Percentiles rank a stretch among this genome's conserved stretches.
Evolutionary conservation across 257 asterid genomes (phyloP).

Genomic region (Cynanchum wilfordii): DNA sequence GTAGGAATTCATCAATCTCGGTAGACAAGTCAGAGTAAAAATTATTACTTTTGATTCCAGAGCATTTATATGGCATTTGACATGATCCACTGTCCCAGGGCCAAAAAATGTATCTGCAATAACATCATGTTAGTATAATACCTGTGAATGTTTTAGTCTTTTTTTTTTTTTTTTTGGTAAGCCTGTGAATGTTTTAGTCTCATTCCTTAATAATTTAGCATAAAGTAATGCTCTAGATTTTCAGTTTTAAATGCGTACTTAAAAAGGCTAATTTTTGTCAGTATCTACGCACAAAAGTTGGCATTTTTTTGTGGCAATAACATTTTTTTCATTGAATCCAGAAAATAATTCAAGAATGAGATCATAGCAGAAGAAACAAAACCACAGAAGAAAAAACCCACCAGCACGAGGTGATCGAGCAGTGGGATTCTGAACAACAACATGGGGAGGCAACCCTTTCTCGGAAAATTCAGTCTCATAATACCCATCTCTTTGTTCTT

Average conservation of each 20-base stretch:
- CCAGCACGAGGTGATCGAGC: conserved; percentile 68
- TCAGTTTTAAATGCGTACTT: not conserved
- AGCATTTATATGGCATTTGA: conserved; percentile 66
- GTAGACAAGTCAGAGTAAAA: not conserved
- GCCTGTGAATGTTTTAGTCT: not conserved
- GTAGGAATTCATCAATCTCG: not conserved
- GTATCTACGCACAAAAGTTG: not conserved
- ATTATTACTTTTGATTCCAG: conserved; percentile 61
- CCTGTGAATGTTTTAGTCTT: not conserved
- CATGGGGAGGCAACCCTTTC: conserved; percentile 66
- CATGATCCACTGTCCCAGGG: conserved; percentile 63
- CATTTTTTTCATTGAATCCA: not conserved
- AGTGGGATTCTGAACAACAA: conserved; percentile 80
- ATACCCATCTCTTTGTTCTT: conserved; percentile 70
- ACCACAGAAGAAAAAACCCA: conserved; percentile 8
- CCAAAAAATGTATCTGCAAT: conserved; percentile 80
- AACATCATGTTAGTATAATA: not conserved
- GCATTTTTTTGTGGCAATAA: not conserved
- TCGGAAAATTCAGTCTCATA: conserved; percentile 52
- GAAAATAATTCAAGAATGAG: not conserved
- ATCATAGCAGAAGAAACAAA: not conserved
- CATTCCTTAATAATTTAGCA: not conserved
- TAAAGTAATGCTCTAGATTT: not conserved
- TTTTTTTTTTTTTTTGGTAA: too few relatives aligned
- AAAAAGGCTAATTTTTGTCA: not conserved